These are phyloP conservation scores for Pythium rishiriense DNA, from an alignment of 352 stramenopile species.

Conservation along the genomic window DNA sequence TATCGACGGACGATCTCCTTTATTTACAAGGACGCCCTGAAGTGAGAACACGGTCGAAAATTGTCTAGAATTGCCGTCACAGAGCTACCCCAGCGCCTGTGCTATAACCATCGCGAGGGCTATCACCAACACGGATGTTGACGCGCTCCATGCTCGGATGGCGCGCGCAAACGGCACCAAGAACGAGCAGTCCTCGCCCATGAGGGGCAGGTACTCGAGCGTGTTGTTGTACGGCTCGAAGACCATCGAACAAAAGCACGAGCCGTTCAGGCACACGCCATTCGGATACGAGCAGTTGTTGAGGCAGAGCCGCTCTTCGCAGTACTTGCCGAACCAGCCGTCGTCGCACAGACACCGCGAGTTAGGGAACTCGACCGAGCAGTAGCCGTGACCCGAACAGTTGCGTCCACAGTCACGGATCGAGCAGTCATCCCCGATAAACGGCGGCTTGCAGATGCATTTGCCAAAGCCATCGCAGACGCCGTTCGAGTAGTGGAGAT, in stretches of 20 bases:
- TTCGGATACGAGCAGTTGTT: slow-evolving; percentile 98
- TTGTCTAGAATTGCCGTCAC: background rate
- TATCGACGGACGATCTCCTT: too few species aligned
- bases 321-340: slow-evolving; percentile 95
- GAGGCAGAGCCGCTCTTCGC: slow-evolving; percentile 89
- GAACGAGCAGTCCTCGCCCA: slow-evolving; percentile 87
- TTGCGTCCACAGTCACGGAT: slow-evolving; percentile 93
- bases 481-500: slow-evolving; percentile 91
- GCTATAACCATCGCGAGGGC: background rate
- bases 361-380: slow-evolving; percentile 95
- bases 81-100: background rate
- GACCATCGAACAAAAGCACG: slow-evolving; percentile 91
- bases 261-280: slow-evolving; percentile 89
- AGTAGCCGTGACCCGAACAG: slow-evolving; percentile 94
- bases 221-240: slow-evolving; percentile 96
- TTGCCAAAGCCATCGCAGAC: slow-evolving; percentile 96
- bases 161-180: slow-evolving; percentile 63
- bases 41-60: too few species aligned
- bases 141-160: slow-evolving; percentile 4
- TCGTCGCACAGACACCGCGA: slow-evolving; percentile 94
- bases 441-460: slow-evolving; percentile 94
- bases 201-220: slow-evolving; percentile 69
- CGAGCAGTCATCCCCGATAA: slow-evolving; percentile 90
- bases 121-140: background rate
- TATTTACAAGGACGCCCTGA: too few species aligned